Percentiles rank a stretch among this genome's conserved stretches.
These are phyloP conservation scores for Ophiostoma piceae DNA, from an alignment of 2,329 filamentous ascomycete genomes.

Conservation along the genomic window DNA sequence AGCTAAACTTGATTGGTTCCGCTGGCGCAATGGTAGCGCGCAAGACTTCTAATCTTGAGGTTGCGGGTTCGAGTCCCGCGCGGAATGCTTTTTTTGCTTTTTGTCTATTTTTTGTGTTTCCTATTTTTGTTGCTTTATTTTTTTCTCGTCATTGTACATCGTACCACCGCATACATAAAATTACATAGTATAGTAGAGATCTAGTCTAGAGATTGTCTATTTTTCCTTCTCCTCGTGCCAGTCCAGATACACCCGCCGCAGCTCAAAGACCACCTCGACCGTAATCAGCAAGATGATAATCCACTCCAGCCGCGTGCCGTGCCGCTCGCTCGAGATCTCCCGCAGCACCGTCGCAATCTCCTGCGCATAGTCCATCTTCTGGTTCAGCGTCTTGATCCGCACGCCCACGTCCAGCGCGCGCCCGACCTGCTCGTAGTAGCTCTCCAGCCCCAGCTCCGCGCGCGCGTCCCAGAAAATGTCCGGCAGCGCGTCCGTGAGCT, in stretches of 20 bases:
- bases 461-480: slow-evolving; percentile 95
- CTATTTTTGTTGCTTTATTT: not conserved
- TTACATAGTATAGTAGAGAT: not conserved
- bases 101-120: not conserved
- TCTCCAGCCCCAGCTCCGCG: slow-evolving; percentile 83
- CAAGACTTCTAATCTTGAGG: slow-evolving; percentile 16
- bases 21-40: slow-evolving; percentile 18
- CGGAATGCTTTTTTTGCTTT: slow-evolving; percentile 11
- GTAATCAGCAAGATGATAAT: slow-evolving; percentile 93
- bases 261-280: slow-evolving; percentile 85
- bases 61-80: slow-evolving; percentile 18
- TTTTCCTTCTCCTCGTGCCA: slow-evolving; percentile 7
- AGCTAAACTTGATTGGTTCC: slow-evolving; percentile 15
- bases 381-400: slow-evolving; percentile 84
- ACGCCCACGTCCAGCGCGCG: slow-evolving; percentile 85
- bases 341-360: slow-evolving; percentile 87
- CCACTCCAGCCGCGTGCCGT: slow-evolving; percentile 83
- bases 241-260: slow-evolving; percentile 60
- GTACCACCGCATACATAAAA: not conserved
- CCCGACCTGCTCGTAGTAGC: slow-evolving; percentile 92
- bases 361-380: slow-evolving; percentile 96
- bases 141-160: no score
- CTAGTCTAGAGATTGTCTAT: not conserved
- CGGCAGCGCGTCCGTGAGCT: slow-evolving; percentile 88
- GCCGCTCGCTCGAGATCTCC: slow-evolving; percentile 84